Percentiles rank a stretch among this genome's conserved stretches.
Evolutionary conservation across 352 stramenopile genomes (phyloP).

Genomic region (Pythium dissimile): DNA sequence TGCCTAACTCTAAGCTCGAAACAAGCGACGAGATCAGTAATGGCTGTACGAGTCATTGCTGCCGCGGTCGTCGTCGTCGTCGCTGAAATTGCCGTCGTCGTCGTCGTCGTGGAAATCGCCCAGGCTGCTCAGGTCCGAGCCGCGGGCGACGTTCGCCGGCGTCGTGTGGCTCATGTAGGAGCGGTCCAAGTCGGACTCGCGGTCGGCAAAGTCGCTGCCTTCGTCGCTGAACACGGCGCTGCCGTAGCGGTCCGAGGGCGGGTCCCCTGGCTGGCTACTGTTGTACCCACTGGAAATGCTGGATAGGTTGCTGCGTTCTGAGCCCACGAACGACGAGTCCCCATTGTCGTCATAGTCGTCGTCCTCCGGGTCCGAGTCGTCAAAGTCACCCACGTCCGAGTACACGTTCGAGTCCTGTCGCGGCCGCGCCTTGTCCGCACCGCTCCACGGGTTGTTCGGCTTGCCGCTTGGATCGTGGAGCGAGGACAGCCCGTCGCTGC

Average conservation of each 20-base stretch:
- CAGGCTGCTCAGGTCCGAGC: conserved; percentile 9
- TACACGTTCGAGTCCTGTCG: conserved; percentile 1
- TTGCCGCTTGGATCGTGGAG: conserved; percentile 1
- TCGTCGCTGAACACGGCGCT: conserved; percentile 22
- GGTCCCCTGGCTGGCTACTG: not conserved
- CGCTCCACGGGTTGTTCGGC: not conserved
- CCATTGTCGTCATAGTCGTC: conserved; percentile 1
- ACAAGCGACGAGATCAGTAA: not conserved
- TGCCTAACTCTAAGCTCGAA: too few species aligned
- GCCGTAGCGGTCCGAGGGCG: not conserved
- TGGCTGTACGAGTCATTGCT: conserved; percentile 5
- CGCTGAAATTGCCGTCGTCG: conserved; percentile 8
- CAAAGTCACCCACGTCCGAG: conserved; percentile 15
- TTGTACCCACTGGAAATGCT: conserved; percentile 4
- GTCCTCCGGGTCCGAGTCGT: conserved; percentile 16
- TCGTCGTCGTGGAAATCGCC: conserved; percentile 18
- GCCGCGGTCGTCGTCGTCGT: conserved; percentile 5
- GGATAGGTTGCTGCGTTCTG: not conserved
- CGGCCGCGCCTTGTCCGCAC: not conserved
- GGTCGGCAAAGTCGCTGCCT: conserved; percentile 9
- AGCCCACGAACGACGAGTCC: conserved; percentile 3
- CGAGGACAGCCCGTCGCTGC: not conserved
- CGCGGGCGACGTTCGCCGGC: not conserved
- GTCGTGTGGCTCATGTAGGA: not conserved
- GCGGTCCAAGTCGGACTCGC: not conserved